phyloP scores from a whole-genome alignment of 805 yeast genomes.

The Candida nonsorbophila region DNA sequence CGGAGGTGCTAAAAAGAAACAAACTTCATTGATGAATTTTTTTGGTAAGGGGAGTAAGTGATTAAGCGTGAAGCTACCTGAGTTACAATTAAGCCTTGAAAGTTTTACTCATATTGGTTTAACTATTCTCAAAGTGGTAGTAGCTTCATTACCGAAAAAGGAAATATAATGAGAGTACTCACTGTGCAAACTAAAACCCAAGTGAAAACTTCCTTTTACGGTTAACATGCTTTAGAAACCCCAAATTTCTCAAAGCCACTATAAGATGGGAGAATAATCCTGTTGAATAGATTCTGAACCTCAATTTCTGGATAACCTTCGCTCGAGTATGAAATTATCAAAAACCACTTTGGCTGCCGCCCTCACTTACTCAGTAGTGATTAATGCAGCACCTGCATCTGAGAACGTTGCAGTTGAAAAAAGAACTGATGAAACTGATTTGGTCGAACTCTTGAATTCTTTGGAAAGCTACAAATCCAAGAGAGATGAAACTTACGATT shows the following conservation, averaged over 20 bases:
- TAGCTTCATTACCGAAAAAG: no score
- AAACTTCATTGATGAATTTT: constrained; percentile 43
- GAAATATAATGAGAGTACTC: constrained; percentile 2
- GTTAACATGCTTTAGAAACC: not conserved
- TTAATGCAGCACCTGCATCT: constrained; percentile 11
- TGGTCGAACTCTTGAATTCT: constrained; percentile 13
- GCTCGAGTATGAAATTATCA: constrained; percentile 10
- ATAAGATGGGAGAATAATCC: not conserved
- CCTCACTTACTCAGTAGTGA: constrained; percentile 4
- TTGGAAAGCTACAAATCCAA: constrained; percentile 20
- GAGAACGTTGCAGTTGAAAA: constrained; percentile 7
- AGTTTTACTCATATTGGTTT: no score
- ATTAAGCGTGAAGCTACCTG: no score
- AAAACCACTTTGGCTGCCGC: constrained; percentile 10
- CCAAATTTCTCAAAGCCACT: not conserved
- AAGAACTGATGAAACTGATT: constrained; percentile 12
- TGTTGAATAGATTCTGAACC: no score
- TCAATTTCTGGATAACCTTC: no score
- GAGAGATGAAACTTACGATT: constrained; percentile 22
- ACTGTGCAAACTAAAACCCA: not conserved
- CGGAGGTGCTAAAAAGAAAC: constrained; percentile 13
- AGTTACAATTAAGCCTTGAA: no score
- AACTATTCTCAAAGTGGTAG: no score
- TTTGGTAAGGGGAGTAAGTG: constrained; percentile 41
- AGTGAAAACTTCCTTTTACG: not conserved